Base-by-base conservation (phyloP, 2,329 filamentous ascomycete genomes). In the Aspergillus brunneoviolaceus region DNA sequence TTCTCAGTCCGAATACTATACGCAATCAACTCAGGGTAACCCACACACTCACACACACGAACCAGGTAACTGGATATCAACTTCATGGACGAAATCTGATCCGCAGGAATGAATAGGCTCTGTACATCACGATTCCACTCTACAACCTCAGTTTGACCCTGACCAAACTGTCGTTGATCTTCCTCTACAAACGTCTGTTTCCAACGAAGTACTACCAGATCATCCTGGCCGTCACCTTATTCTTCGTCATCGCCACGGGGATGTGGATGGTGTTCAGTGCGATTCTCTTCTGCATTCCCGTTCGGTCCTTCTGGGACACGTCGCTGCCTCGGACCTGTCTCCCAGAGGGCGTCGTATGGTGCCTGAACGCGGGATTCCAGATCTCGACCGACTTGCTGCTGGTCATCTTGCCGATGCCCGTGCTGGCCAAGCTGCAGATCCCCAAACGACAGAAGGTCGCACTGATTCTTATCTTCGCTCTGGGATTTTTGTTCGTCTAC, bases 171-270 rank as follows among this genome's bases (percentile, higher is more conserved):
- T 76, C 74, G 4, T 66, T 71, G 27, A 49, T 72, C 1, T 49
- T 70, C n/a, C 65, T 76, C 42, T 75, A 70, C 59, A 39, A 65
- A 39, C 71, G 74, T 14, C 69, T 76, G 35, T 76, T 76, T 56
- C 60, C 63, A 2, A 48, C 57, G 0, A 65, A 55, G 25, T n/a
- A 9, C 16, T 70, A 72, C 45, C 61, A 65, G 1, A 57, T 68
- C 25, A n/a, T 60, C 9, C 63, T 64, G 14, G 65, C 63, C 23
- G 19, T 57, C 29, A 23, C 63, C 5, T 62, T 74, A 47, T 60
- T 52, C 3, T 62, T 67, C 9, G 60, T 74, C 21, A 55, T 64
- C 31, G 25, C 66, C 21, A 39, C 62, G 4, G 70, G 69, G 2
- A 57, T 73, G 0, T 75, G 70, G 69, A 70, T 71, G 62, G 57